Conservation (phyloP, 352 stramenopile species). For the Pythium dissotocum region DNA sequence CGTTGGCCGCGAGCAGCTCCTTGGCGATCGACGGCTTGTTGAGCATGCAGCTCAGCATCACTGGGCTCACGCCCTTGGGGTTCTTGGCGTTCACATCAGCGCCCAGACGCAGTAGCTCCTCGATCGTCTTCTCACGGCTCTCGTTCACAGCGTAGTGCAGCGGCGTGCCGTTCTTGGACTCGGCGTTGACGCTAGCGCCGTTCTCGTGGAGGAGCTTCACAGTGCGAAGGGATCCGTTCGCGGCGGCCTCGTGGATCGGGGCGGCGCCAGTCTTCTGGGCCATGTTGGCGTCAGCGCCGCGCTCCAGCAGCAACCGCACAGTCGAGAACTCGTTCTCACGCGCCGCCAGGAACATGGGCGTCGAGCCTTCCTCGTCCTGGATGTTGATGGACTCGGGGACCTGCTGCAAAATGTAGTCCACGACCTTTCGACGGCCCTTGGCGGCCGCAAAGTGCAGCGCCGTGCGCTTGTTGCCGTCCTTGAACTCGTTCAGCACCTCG, state of each 20-base stretch:
- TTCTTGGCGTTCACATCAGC: slow-evolving; percentile 72
- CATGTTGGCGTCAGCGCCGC: slow-evolving; percentile 52
- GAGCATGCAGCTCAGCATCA: slow-evolving; percentile 78
- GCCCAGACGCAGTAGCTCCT: slow-evolving; percentile 53
- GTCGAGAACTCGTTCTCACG: slow-evolving; percentile 80
- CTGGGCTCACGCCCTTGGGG: slow-evolving; percentile 64
- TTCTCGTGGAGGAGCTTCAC: slow-evolving; percentile 37
- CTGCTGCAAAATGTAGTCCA: slow-evolving; percentile 68
- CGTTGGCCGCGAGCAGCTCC: slow-evolving; percentile 49
- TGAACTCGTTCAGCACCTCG: slow-evolving; percentile 65
- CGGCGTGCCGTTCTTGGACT: slow-evolving; percentile 69
- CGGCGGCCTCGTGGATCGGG: slow-evolving; percentile 68
- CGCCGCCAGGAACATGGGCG: slow-evolving; percentile 66
- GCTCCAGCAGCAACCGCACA: slow-evolving; percentile 63
- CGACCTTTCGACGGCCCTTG: slow-evolving; percentile 77
- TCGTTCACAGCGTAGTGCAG: slow-evolving; percentile 85
- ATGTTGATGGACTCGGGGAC: slow-evolving; percentile 57
- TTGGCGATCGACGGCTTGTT: slow-evolving; percentile 69
- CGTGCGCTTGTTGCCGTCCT: slow-evolving; percentile 80
- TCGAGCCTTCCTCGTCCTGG: slow-evolving; percentile 71
- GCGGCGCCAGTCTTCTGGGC: slow-evolving; percentile 62
- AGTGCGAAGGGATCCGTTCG: slow-evolving; percentile 42
- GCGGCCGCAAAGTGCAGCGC: slow-evolving; percentile 78
- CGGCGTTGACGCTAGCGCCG: slow-evolving; percentile 54
- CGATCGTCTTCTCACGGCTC: slow-evolving; percentile 75